phyloP scores from a whole-genome alignment of 192 early-diverging fungal species.

The Linnemannia schmuckeri region DNA sequence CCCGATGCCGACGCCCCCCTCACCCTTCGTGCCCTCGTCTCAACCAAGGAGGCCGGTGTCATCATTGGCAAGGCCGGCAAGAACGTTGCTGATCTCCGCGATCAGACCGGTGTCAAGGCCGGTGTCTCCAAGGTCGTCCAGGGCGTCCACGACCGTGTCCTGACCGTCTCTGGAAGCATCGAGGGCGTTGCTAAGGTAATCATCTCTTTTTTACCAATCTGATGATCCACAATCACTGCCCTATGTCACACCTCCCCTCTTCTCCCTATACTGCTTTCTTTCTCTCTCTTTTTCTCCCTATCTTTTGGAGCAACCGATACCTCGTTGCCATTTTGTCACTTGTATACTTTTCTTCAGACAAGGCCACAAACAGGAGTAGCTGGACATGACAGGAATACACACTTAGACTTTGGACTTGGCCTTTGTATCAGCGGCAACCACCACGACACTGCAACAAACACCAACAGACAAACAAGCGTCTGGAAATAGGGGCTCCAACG shows the following conservation, averaged over 20 bases:
- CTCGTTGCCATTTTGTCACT: not conserved
- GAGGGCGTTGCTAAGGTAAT: slow-evolving; percentile 76
- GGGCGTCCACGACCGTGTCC: slow-evolving; percentile 86
- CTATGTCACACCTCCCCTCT: not conserved
- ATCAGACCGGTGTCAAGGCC: slow-evolving; percentile 85
- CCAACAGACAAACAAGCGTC: not conserved
- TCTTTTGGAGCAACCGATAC: not conserved
- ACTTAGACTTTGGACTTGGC: not conserved
- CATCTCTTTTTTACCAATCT: not conserved
- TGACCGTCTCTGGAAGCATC: slow-evolving; percentile 78
- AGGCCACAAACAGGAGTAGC: not conserved
- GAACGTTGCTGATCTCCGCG: slow-evolving; percentile 85
- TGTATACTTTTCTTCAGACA: not conserved
- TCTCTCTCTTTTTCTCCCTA: not conserved
- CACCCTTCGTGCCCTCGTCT: slow-evolving; percentile 90
- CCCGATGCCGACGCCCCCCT: slow-evolving; percentile 62
- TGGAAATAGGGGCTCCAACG: not conserved
- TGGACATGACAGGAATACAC: not conserved
- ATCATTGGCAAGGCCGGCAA: slow-evolving; percentile 72
- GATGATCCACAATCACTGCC: not conserved
- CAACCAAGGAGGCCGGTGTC: slow-evolving; percentile 92
- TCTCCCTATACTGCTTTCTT: not conserved
- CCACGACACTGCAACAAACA: not conserved
- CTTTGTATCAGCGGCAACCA: not conserved
- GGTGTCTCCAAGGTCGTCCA: slow-evolving; percentile 91